Conservation (phyloP, 495 filamentous ascomycete genomes). For the Talaromyces thailandensis region DNA sequence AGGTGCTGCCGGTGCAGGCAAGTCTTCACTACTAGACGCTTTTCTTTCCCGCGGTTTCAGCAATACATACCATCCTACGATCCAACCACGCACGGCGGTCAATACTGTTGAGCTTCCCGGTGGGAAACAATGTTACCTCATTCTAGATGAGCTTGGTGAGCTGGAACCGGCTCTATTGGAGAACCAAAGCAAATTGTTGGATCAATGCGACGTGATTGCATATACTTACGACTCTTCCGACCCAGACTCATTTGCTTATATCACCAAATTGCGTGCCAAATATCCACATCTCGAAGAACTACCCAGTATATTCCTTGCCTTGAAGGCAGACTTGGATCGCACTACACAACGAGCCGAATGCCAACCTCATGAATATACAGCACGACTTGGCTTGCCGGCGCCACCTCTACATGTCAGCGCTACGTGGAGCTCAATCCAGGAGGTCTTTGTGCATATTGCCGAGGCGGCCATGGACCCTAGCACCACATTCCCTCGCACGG, state of each 20-base stretch:
- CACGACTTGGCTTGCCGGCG: constrained; percentile 59
- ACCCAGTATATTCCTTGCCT: constrained; percentile 80
- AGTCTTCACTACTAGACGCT: constrained; percentile 79
- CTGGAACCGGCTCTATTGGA: constrained; percentile 88
- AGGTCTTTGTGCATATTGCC: constrained; percentile 82
- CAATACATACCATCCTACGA: constrained; percentile 83
- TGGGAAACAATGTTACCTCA: constrained; percentile 94
- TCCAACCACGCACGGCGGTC: constrained; percentile 85
- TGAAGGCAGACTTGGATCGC: constrained; percentile 92
- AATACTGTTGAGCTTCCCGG: constrained; percentile 95
- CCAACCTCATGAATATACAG: constrained; percentile 90
- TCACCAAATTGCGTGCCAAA: constrained; percentile 68
- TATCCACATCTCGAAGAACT: constrained; percentile 78
- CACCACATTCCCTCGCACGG: constrained; percentile 75
- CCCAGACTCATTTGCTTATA: constrained; percentile 87
- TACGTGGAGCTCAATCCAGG: constrained; percentile 81
- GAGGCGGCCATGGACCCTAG: constrained; percentile 87
- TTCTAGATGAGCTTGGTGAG: constrained; percentile 92
- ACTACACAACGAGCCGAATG: constrained; percentile 84
- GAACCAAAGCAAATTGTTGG: constrained; percentile 82
- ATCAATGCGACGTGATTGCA: constrained; percentile 85
- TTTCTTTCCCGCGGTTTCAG: constrained; percentile 86
- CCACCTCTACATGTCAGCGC: constrained; percentile 89
- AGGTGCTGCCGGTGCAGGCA: constrained; percentile 73
- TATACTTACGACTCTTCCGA: constrained; percentile 97